phyloP scores from a whole-genome alignment of 768 basidiomycete genomes.

The Vararia minispora region DNA sequence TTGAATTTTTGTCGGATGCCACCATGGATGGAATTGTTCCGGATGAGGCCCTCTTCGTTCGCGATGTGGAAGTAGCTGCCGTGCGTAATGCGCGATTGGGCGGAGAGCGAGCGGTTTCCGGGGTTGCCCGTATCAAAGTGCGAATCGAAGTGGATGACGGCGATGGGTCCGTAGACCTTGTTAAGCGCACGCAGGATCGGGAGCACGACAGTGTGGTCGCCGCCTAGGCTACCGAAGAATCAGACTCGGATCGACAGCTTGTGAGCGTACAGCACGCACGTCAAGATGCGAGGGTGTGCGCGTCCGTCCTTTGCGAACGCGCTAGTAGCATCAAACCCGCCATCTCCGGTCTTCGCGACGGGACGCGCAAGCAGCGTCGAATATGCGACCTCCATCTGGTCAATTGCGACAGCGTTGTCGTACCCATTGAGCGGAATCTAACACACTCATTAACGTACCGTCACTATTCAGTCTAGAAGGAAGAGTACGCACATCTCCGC shows the following conservation, averaged over 20 bases:
- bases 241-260: too few relatives aligned
- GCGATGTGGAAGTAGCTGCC: constrained; percentile 81
- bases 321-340: too few relatives aligned
- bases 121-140: constrained; percentile 54
- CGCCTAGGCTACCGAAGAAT: constrained; percentile 36
- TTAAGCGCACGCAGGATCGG: constrained; percentile 72
- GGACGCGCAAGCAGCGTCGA: constrained; percentile 53
- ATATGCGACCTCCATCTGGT: constrained; percentile 81
- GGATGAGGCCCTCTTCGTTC: constrained; percentile 61
- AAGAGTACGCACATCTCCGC: constrained; percentile 54
- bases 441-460: neutral
- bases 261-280: constrained; percentile 19
- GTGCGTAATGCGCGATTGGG: constrained; percentile 62
- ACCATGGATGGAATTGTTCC: constrained; percentile 65
- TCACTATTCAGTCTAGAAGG: neutral
- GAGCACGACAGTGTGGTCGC: constrained; percentile 81
- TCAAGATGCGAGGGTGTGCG: constrained; percentile 65
- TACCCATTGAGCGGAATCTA: constrained; percentile 69
- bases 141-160: constrained; percentile 74
- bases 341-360: too few relatives aligned
- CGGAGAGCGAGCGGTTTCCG: constrained; percentile 35
- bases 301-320: constrained; percentile 40
- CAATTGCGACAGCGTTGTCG: constrained; percentile 70
- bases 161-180: constrained; percentile 71
- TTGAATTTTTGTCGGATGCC: constrained; percentile 77